These are phyloP conservation scores for Gnetum montanum DNA, from an alignment of 75 land plant genomes.

Conservation along the genomic window DNA sequence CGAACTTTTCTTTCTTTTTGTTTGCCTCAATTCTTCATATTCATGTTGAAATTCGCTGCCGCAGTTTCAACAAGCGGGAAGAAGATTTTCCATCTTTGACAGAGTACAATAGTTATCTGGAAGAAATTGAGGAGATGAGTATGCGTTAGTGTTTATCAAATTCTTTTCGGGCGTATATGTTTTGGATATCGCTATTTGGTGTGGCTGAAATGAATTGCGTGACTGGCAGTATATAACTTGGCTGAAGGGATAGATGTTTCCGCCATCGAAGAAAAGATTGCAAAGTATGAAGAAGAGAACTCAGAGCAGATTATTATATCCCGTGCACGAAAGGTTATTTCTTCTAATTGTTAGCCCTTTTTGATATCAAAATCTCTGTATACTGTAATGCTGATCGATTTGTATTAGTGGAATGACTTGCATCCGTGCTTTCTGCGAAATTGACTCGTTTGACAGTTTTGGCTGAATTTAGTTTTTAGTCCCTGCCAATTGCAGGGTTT, in stretches of 20 bases:
- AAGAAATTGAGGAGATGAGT: constrained; percentile 93
- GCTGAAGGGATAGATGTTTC: constrained; percentile 69
- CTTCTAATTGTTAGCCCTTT: not conserved
- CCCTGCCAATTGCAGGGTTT: not conserved
- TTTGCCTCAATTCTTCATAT: too few relatives aligned
- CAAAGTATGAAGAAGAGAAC: constrained; percentile 70
- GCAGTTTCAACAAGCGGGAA: constrained; percentile 84
- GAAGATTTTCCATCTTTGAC: constrained; percentile 75
- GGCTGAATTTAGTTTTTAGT: not conserved
- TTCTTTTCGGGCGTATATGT: not conserved
- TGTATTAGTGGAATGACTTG: not conserved
- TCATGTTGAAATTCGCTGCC: too few relatives aligned
- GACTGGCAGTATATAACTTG: constrained; percentile 38
- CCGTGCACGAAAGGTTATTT: constrained; percentile 62
- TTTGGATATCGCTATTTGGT: not conserved
- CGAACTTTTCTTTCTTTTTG: too few relatives aligned
- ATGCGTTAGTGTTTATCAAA: constrained; percentile 13
- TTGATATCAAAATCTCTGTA: not conserved
- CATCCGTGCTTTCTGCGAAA: not conserved
- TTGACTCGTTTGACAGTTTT: not conserved
- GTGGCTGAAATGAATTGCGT: not conserved
- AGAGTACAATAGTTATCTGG: constrained; percentile 93
- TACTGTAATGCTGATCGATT: not conserved
- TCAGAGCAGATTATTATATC: constrained; percentile 69
- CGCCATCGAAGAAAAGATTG: constrained; percentile 70